Percentiles rank a stretch among this genome's conserved stretches.
Evolutionary conservation across 1,139 yeast genomes (phyloP).

Genomic region (Suhomyces chickasaworum): DNA sequence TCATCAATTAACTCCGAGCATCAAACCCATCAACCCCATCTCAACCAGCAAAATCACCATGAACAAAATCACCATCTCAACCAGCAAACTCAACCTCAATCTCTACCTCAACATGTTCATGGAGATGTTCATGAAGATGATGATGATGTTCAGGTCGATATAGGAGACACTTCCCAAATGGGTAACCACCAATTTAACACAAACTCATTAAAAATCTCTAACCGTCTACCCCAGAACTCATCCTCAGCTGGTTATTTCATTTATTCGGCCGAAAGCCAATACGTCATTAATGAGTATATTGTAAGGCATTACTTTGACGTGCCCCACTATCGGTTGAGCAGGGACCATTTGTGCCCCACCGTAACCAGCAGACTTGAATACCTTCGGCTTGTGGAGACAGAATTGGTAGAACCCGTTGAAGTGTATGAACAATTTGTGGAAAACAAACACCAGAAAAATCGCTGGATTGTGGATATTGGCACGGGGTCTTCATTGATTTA

Average conservation of each 20-base stretch:
- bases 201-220: too few species aligned
- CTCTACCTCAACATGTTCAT: too few species aligned
- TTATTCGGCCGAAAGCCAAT: conserved; percentile 18
- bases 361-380: conserved; percentile 24
- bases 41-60: too few species aligned
- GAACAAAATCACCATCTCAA: too few species aligned
- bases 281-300: conserved; percentile 21
- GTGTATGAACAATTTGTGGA: conserved; percentile 6
- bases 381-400: conserved; percentile 19
- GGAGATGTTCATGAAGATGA: too few species aligned
- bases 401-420: conserved; percentile 16
- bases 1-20: too few species aligned
- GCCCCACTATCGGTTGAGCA: conserved; percentile 16
- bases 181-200: too few species aligned
- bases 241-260: conserved; percentile 12
- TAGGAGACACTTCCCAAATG: too few species aligned
- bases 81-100: too few species aligned
- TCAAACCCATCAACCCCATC: too few species aligned
- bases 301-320: conserved; percentile 19
- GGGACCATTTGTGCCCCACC: conserved; percentile 24
- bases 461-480: conserved; percentile 25
- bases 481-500: conserved; percentile 27
- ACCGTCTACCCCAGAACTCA: background rate
- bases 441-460: too few species aligned
- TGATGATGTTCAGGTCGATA: too few species aligned